Evolutionary conservation across 805 yeast species (phyloP).

Genomic region (Starmerella apicola): DNA sequence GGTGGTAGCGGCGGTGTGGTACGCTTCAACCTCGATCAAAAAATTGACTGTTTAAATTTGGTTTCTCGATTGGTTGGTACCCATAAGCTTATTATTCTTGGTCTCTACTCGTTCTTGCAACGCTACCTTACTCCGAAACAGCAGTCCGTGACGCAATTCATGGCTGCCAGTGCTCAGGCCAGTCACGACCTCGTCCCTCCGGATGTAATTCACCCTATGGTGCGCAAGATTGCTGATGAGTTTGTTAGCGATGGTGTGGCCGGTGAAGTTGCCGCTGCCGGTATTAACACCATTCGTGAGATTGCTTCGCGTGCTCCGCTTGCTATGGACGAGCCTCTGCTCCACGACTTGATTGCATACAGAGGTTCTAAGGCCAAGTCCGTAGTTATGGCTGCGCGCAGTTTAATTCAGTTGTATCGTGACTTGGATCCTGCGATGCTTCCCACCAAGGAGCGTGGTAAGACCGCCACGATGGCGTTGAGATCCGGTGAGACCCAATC

Average conservation of each 20-base stretch:
- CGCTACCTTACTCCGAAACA: slow-evolving; percentile 92
- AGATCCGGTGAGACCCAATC: slow-evolving; percentile 44
- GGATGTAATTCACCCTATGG: slow-evolving; percentile 65
- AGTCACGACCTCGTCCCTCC: slow-evolving; percentile 97
- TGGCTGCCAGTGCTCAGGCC: slow-evolving; percentile 96
- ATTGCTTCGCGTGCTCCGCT: slow-evolving; percentile 86
- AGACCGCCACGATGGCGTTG: slow-evolving; percentile 71
- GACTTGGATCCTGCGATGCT: slow-evolving; percentile 97
- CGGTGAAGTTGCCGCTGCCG: slow-evolving; percentile 96
- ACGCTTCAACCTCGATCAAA: slow-evolving; percentile 74
- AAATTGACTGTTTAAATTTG: slow-evolving; percentile 74
- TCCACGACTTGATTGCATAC: slow-evolving; percentile 83
- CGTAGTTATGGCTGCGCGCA: slow-evolving; percentile 87
- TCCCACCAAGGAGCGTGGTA: slow-evolving; percentile 82
- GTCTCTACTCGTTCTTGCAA: slow-evolving; percentile 76
- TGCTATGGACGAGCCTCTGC: slow-evolving; percentile 75
- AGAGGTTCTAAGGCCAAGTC: slow-evolving; percentile 89
- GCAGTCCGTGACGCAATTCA: slow-evolving; percentile 80
- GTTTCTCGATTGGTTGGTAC: slow-evolving; percentile 85
- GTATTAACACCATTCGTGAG: slow-evolving; percentile 89
- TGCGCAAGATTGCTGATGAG: slow-evolving; percentile 90
- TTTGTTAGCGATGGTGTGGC: slow-evolving; percentile 98
- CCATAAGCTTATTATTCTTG: slow-evolving; percentile 81
- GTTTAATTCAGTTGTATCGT: slow-evolving; percentile 73
- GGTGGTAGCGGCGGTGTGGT: slow-evolving; percentile 43